These are phyloP conservation scores for Metarhizium humberi DNA, from an alignment of 2,329 filamentous ascomycete genomes.

Conservation along the genomic window DNA sequence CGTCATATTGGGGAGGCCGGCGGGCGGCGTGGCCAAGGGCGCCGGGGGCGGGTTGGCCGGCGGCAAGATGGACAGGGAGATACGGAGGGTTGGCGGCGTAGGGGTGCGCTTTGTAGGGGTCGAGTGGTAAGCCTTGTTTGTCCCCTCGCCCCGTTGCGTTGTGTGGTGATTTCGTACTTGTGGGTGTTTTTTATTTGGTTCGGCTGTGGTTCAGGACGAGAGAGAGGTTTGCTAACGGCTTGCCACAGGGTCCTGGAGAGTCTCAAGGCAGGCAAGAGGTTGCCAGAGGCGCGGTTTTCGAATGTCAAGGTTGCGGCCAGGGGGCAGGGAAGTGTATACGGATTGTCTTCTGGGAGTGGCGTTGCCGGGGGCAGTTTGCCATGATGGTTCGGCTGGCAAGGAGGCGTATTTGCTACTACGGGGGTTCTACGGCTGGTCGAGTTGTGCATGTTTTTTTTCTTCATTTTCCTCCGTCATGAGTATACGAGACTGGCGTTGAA, in stretches of 20 bases:
- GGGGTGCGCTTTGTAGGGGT: slow-evolving; percentile 70
- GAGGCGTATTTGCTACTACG: too few species aligned
- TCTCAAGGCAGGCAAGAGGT: slow-evolving; percentile 62
- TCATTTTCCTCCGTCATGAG: too few species aligned
- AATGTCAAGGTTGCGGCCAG: slow-evolving; percentile 51
- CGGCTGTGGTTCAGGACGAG: too few species aligned
- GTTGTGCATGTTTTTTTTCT: too few species aligned
- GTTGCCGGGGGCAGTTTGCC: slow-evolving; percentile 15
- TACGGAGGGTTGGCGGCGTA: slow-evolving; percentile 55
- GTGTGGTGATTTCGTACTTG: too few species aligned
- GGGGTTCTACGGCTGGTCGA: too few species aligned
- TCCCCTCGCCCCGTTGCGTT: not conserved
- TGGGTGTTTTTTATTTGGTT: too few species aligned
- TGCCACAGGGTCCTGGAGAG: slow-evolving; percentile 68
- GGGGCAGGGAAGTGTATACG: slow-evolving; percentile 56
- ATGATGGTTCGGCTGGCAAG: not conserved
- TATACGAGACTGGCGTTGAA: too few species aligned
- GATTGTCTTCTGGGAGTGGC: slow-evolving; percentile 17
- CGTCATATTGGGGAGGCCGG: slow-evolving; percentile 64
- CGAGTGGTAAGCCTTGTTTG: slow-evolving; percentile 53
- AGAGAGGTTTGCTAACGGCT: not conserved
- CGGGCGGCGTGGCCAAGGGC: slow-evolving; percentile 29
- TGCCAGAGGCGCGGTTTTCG: slow-evolving; percentile 66
- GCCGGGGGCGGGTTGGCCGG: slow-evolving; percentile 68
- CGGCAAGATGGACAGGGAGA: slow-evolving; percentile 74